Evolutionary conservation across 768 basidiomycete species (phyloP).

Genomic region (Phlebiopsis gigantea): DNA sequence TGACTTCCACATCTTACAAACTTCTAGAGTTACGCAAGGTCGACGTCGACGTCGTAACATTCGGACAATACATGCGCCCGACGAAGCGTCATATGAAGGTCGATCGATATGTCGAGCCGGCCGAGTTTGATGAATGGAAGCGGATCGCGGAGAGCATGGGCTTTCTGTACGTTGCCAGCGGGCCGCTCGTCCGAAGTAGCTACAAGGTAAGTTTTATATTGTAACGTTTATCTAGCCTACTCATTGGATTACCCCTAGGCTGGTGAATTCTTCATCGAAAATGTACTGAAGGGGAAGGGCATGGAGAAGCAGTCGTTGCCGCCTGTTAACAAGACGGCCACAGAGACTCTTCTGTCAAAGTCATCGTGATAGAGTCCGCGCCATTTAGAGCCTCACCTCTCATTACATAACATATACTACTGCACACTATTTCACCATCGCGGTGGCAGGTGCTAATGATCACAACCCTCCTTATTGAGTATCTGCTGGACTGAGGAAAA

Average conservation of each 20-base stretch:
- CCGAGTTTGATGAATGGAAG: slow-evolving; percentile 92
- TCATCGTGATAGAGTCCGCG: not conserved
- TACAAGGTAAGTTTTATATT: slow-evolving; percentile 66
- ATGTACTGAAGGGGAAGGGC: slow-evolving; percentile 67
- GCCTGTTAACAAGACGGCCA: not conserved
- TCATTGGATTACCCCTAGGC: slow-evolving; percentile 46
- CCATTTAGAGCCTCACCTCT: not conserved
- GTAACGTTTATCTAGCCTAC: not conserved
- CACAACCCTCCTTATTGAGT: no score
- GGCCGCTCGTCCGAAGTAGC: slow-evolving; percentile 91
- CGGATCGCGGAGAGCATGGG: slow-evolving; percentile 87
- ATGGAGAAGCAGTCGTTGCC: slow-evolving; percentile 32
- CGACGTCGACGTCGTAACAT: slow-evolving; percentile 95
- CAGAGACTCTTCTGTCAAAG: not conserved
- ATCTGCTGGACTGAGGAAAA: not conserved
- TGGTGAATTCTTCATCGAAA: slow-evolving; percentile 95
- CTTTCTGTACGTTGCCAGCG: slow-evolving; percentile 96
- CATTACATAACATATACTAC: not conserved
- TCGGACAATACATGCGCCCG: slow-evolving; percentile 99
- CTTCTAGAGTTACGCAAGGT: slow-evolving; percentile 75
- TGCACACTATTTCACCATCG: not conserved
- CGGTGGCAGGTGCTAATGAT: not conserved
- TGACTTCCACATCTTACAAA: not conserved
- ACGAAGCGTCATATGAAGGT: slow-evolving; percentile 99
- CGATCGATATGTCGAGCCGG: slow-evolving; percentile 89